Evolutionary conservation across 139 green algal species (phyloP), one percentile per base, ranked within the genome.

Genomic region (Nannochloris sp.): DNA sequence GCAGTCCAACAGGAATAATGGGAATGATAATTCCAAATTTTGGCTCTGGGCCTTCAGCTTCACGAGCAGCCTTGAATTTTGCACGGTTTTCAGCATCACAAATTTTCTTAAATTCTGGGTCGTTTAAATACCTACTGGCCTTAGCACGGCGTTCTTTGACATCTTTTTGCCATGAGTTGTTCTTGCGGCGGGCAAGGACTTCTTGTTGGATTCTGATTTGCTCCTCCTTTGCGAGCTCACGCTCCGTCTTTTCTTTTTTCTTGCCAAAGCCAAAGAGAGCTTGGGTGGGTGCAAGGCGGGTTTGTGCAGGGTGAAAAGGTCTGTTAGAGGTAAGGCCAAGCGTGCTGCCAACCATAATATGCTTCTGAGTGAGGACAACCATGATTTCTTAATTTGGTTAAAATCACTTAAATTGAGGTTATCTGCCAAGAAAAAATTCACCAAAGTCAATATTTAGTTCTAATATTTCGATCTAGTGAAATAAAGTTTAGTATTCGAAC

Each of bases 61-160:
- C 36, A 32, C 61, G 48, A 36, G 76, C 54, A 12, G 65, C 64
- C 34, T 72, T 67, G 37, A 76, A 76, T 44, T 59, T 65, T 25
- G 48, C 60, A 2, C 70, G 47, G 33, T 73, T 70, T 44, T 82
- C 77, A 25, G 67, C 74, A 51, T 84, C 77, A 42, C 71, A 46
- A 33, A 83, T 24, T 51, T 83, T 83, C 47, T 84, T 84, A 65
- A 73, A 84, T 12, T 51, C 74, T 3, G 74, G 74, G 47, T 83
- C 65, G 6, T 58, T 70, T 8, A 64, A 31, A 42, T 82, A 82
- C 24, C 57, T 70, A 1, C n/a, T 60, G 3, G 65, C 75, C 36
- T 73, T 61, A 12, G 65, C 67, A 34, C 75, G 33, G 0, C 78
- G 48, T 23, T 80, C 78, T 2, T 60, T 24, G 6, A 85, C 75